Evolutionary conservation across 768 basidiomycete genomes (phyloP).

Genomic region (Rhizopogon rudus): DNA sequence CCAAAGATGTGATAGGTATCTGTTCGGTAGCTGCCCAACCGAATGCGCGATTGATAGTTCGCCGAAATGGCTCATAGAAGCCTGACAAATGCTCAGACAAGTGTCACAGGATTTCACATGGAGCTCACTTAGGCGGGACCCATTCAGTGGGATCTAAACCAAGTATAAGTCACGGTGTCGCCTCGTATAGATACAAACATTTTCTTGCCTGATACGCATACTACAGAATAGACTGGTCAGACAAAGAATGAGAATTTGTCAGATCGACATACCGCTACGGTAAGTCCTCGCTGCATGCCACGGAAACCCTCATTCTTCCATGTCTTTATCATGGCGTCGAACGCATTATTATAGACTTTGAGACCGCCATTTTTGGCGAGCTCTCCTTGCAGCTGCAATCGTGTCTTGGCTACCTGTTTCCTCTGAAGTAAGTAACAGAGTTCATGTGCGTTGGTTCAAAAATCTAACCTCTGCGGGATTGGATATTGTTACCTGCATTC

Average conservation of each 20-base stretch:
- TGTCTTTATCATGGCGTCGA: constrained; percentile 85
- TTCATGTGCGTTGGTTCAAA: background rate
- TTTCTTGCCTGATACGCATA: constrained; percentile 84
- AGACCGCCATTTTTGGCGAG: constrained; percentile 65
- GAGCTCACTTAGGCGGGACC: constrained; percentile 72
- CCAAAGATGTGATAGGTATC: constrained; percentile 68
- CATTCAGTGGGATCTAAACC: constrained; percentile 81
- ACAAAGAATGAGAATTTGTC: constrained; percentile 7
- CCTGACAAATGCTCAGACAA: constrained; percentile 43
- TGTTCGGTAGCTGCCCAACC: constrained; percentile 64
- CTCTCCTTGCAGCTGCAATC: constrained; percentile 94
- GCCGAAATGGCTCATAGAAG: constrained; percentile 92
- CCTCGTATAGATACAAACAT: background rate
- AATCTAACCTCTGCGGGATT: constrained; percentile 56
- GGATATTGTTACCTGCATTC: constrained; percentile 45
- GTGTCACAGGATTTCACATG: background rate
- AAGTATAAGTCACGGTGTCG: background rate
- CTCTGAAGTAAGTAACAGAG: background rate
- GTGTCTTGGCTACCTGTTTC: constrained; percentile 77
- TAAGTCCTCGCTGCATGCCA: constrained; percentile 90
- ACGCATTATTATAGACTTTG: constrained; percentile 85
- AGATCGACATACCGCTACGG: constrained; percentile 67
- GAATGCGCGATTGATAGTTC: constrained; percentile 58
- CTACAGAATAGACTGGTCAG: constrained; percentile 33
- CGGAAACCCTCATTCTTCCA: constrained; percentile 85